Base-by-base conservation (phyloP, 495 filamentous ascomycete species). In the Mytilinidion resinicola region DNA sequence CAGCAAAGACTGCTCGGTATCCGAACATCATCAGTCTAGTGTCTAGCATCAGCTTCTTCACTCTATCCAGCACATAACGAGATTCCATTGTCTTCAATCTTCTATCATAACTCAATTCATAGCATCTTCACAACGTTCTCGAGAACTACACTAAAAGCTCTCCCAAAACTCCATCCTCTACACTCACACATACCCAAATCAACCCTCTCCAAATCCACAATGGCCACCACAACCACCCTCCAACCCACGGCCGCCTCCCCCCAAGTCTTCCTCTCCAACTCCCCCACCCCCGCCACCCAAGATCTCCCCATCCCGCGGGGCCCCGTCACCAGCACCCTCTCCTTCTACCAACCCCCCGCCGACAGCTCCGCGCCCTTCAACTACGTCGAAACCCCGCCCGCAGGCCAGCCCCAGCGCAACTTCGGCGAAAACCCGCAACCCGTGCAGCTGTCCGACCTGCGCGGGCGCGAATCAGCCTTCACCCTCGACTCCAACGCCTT, bases 401-500 rank as follows among this genome's bases (percentile, higher is more conserved):
- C 73, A 6, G 86, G 82, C 56, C 61, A 79, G 41, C 80, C 83
- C 0, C 76, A 80, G 52, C 76, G 77, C 55, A 95, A 95, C 76
- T 85, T 77, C 65, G 66, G 66, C 50, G 70, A 77, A 53, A 57
- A 61, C 38, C 17, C 66, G 0, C 70, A 77, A 48, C 44, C 70
- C 21, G 84, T 86, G 8, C 51, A 63, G 0, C 76, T 93, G 57
- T 67, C 75, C 59, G 89, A 93, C 73, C 78, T 89, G 66, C 85
- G 90, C 9, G 80, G 79, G 39, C 68, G 71, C 20, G 88, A 90
- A 67, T 55, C 68, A 33, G 55, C 72, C 37, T 93, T 82, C 76
- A 83, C 68, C 9, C 76, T 93, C 5, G 86, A 91, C 77, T 76
- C 70, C 50, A 80, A 91, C 73, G 86, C 88, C 59, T 92, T 95